Evolutionary conservation across 192 early-diverging fungal species (phyloP).

Genomic region (Umbelopsis vinacea): DNA sequence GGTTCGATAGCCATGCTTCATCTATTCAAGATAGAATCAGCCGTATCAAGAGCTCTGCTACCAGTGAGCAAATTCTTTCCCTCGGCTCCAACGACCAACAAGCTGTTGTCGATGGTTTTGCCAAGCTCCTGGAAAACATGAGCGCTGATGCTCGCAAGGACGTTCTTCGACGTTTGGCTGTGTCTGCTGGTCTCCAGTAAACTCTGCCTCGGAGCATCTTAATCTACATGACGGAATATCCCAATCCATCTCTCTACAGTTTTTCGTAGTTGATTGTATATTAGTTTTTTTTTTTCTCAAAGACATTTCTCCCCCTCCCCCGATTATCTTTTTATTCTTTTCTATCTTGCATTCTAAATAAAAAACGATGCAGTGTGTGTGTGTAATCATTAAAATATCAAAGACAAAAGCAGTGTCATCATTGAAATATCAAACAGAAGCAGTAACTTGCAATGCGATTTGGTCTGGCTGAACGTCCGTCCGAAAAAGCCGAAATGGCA

Average conservation of each 20-base stretch:
- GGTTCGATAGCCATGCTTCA: constrained; percentile 59
- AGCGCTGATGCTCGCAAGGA: constrained; percentile 30
- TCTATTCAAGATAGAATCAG: constrained; percentile 43
- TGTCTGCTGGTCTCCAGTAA: constrained; percentile 22
- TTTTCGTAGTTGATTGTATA: not conserved
- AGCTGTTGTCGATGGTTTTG: constrained; percentile 46
- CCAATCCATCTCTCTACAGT: not conserved
- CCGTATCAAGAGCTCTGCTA: constrained; percentile 36
- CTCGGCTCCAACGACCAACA: constrained; percentile 33
- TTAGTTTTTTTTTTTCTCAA: not conserved
- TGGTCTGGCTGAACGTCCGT: no score
- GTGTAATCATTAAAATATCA: constrained; percentile 3
- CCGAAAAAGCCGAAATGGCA: not conserved
- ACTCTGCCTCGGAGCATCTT: not conserved
- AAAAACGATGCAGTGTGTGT: constrained; percentile 20
- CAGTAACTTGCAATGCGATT: no score
- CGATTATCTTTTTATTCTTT: not conserved
- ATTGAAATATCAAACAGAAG: no score
- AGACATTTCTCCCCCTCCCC: not conserved
- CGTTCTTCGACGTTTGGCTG: constrained; percentile 23
- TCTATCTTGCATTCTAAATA: not conserved
- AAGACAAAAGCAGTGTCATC: no score
- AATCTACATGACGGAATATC: not conserved
- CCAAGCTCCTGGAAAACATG: constrained; percentile 36
- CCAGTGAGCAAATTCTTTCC: constrained; percentile 31